phyloP scores from a whole-genome alignment of 768 basidiomycete genomes.

The Psilocybe subaeruginosa region DNA sequence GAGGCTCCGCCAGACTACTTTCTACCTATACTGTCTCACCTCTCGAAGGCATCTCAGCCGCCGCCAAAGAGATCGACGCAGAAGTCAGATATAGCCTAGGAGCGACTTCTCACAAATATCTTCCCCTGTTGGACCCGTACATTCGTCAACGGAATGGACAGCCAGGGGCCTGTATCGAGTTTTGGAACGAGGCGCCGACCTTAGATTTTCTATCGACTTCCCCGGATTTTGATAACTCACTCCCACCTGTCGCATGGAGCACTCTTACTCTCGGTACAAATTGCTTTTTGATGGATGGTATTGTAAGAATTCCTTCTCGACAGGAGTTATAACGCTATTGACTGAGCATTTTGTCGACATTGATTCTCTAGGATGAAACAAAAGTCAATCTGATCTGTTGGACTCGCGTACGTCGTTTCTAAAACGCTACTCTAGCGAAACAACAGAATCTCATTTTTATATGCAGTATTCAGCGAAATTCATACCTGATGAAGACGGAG shows the following conservation, averaged over 20 bases:
- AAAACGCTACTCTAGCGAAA: background rate
- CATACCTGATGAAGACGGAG: conserved; percentile 52
- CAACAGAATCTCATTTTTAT: background rate
- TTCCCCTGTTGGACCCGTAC: conserved; percentile 52
- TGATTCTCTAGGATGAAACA: conserved; percentile 31
- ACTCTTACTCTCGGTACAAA: conserved; percentile 38
- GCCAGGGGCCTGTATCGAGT: conserved; percentile 42
- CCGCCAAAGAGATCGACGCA: conserved; percentile 43
- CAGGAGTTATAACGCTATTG: background rate
- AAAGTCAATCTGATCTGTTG: conserved; percentile 45
- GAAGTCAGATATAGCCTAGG: conserved; percentile 50
- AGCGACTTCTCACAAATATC: conserved; percentile 46
- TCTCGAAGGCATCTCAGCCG: conserved; percentile 52
- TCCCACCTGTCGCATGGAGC: conserved; percentile 36
- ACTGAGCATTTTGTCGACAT: background rate
- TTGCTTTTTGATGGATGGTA: conserved; percentile 43
- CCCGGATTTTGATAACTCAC: conserved; percentile 25
- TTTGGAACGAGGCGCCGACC: conserved; percentile 49
- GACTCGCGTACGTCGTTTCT: conserved; percentile 38
- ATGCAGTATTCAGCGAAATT: conserved; percentile 44
- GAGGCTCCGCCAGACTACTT: conserved; percentile 58
- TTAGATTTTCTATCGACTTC: conserved; percentile 32
- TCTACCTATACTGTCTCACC: conserved; percentile 60
- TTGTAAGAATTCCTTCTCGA: conserved; percentile 30
- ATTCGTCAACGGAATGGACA: conserved; percentile 41